Base-by-base conservation (phyloP, 2,329 filamentous ascomycete species). In the Paecilomyces fulvus region DNA sequence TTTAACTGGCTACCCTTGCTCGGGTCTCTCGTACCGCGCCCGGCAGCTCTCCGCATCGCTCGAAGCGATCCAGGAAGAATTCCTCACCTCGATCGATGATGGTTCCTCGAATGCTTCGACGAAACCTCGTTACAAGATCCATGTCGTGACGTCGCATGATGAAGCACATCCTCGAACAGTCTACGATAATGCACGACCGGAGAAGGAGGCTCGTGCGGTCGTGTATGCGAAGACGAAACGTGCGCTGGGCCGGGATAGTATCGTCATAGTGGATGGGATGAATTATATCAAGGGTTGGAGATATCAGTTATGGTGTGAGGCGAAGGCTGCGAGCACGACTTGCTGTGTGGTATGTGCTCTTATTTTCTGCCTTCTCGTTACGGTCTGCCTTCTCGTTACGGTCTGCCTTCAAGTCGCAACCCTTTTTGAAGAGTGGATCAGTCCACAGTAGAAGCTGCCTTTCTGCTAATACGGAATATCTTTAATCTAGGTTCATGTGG, bases 261-360 rank as follows among this genome's bases (percentile, higher is more conserved):
- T 87, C 56, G 82, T 86, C 49, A 80, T 87, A 53, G 79, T 83
- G 1, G 83, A 87, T 68, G 81, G 80, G 30, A 76, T 85, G 73
- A 86, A 87, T 67, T 86, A 87, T 68, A 87, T 87, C 73, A 87
- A 87, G 69, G 84, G 83, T 20, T 86, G 82, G 69, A 76, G 83
- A 43, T 87, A 87, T 64, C 84, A 87, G 71, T 70, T 87, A 49
- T 86, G 83, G 76, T 87, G 83, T 65, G 83, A 87, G 67, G 82
- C 83, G 28, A 87, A 86, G 69, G 83, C 83, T 3, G 72, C 81
- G 12, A 79, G 80, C 56, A 86, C 83, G 6, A 79, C 81, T 2
- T 83, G 77, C 66, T 86, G 83, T 64, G 82, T 86, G 61, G 80
- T 86, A 69, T 69, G 78, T 70, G 25, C 25, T 8, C 49, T 52